Conservation (phyloP, 768 basidiomycete species). For the Boletellus ananas region DNA sequence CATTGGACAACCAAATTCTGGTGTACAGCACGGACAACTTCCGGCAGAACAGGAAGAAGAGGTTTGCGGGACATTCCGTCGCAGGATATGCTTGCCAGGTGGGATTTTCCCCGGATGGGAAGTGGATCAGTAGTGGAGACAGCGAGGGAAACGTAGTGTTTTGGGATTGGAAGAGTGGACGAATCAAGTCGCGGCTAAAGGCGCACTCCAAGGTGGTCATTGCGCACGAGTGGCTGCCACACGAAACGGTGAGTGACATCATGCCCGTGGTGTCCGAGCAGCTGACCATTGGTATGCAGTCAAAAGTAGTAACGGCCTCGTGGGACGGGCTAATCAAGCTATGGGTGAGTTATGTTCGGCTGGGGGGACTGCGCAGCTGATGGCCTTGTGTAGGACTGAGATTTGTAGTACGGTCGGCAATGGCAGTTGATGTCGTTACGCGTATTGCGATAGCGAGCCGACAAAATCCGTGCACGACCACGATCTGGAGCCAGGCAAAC, state of each 20-base stretch:
- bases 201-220: constrained; percentile 97
- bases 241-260: constrained; percentile 76
- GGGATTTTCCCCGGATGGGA: constrained; percentile 96
- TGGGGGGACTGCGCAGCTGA: not conserved
- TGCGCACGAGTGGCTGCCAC: constrained; percentile 95
- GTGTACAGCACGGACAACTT: constrained; percentile 98
- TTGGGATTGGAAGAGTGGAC: constrained; percentile 99
- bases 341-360: constrained; percentile 63
- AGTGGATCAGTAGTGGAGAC: constrained; percentile 97
- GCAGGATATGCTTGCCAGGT: constrained; percentile 98
- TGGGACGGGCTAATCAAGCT: constrained; percentile 99
- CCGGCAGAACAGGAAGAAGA: constrained; percentile 97
- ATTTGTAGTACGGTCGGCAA: constrained; percentile 4
- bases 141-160: constrained; percentile 93
- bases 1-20: constrained; percentile 96
- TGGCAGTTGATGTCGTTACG: constrained; percentile 5
- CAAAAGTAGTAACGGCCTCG: constrained; percentile 93
- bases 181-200: constrained; percentile 84
- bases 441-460: not conserved
- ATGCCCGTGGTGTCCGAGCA: not conserved
- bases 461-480: not conserved
- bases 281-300: constrained; percentile 46
- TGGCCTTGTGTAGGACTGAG: constrained; percentile 29
- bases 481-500: not conserved
- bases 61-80: constrained; percentile 94